Base-by-base conservation (phyloP, 176 grass and related monocot genomes). In the Juncus inflexus region DNA sequence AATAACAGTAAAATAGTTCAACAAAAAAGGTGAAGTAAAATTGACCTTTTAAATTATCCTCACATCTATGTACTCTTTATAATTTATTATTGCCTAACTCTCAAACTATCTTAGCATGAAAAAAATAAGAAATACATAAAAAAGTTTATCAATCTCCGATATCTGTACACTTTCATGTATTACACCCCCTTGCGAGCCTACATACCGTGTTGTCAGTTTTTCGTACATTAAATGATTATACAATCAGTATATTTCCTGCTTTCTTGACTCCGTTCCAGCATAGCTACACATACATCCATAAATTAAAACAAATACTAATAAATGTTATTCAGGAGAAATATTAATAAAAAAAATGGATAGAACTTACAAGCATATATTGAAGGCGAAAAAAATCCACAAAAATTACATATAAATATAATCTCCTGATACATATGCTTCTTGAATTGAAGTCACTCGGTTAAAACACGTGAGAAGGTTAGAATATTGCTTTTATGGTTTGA, bases 91-190 rank as follows among this genome's bases (percentile, higher is more conserved):
- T 80, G 75, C 59, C 86, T 90, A 86, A 74, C 54, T 71, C 72
- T 58, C 74, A 66, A 74, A 15, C 80, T 74, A 79, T 15, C 73
- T 67, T 76, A 73, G 74, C 60, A 59, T 1, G 62, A 68, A 83
- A 77, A 77, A 64, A 77, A 74, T 74, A 86, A 68, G 82, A 75
- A 72, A 73, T 74, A 50, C 79, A 66, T 78, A 62, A 80, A 78
- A 79, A 62, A 63, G 14, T 69, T 69, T 41, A 59, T 4, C 38
- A 45, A 35, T 69, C 68, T 41, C 37, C 77, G 76, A 52, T 69
- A 80, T 90, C 87, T 90, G 83, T 86, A 90, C 87, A 90, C 69
- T 74, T 86, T 80, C 87, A 78, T 76, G 76, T 90, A 71, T 71
- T 55, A 71, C 40, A 71, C 40, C 67, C 40, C 58, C 39, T 60